Percentiles rank a stretch among this genome's conserved stretches.
Evolutionary conservation across 352 stramenopile genomes (phyloP).

Genomic region (Phytopythium sindhum): DNA sequence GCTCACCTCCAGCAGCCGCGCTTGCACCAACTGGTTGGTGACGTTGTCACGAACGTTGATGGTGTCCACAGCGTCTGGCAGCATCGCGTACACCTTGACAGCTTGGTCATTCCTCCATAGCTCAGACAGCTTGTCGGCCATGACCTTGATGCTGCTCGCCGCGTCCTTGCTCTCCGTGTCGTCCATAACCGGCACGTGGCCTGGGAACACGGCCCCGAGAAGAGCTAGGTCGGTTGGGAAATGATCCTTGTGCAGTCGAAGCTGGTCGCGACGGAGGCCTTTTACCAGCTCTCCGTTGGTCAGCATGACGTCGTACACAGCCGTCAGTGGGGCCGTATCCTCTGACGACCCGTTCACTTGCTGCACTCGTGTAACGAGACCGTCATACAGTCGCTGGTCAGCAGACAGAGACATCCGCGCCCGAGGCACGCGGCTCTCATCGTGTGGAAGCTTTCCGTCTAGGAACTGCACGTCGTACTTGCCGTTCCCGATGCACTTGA

Average conservation of each 20-base stretch:
- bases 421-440: background rate
- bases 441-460: background rate
- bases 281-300: slow-evolving; percentile 36
- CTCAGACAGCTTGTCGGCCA: slow-evolving; percentile 23
- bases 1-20: slow-evolving; percentile 24
- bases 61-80: slow-evolving; percentile 22
- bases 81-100: slow-evolving; percentile 48
- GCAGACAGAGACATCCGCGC: background rate
- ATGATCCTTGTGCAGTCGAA: slow-evolving; percentile 33
- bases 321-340: background rate
- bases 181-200: slow-evolving; percentile 20
- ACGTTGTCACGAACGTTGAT: slow-evolving; percentile 40
- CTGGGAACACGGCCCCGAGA: slow-evolving; percentile 33
- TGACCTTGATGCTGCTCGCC: background rate
- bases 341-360: background rate
- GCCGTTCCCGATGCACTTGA: slow-evolving; percentile 4
- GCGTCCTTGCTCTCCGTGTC: background rate
- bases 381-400: background rate
- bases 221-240: slow-evolving; percentile 42
- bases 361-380: background rate
- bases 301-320: slow-evolving; percentile 37
- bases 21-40: slow-evolving; percentile 36
- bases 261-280: slow-evolving; percentile 21
- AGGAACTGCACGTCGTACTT: slow-evolving; percentile 5
- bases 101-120: slow-evolving; percentile 43